Conservation (phyloP, 306 rosid species). For the Prunus dulcis region DNA sequence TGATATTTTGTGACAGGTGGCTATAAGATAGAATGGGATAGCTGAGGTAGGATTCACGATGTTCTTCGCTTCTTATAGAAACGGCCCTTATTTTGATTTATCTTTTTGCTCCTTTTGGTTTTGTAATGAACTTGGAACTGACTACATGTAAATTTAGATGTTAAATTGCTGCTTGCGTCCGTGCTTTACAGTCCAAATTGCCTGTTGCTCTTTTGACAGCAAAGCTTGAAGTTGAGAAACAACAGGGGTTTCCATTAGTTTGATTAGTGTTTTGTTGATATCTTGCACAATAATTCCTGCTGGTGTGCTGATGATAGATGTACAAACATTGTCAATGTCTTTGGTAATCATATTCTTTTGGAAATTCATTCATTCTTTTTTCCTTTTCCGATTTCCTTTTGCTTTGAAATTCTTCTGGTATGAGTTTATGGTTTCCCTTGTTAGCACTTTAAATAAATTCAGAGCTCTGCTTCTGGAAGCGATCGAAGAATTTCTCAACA, state of each 20-base stretch:
- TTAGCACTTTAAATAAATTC: no score
- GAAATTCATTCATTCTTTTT: background rate
- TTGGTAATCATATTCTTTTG: conserved; percentile 7
- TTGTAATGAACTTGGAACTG: conserved; percentile 59
- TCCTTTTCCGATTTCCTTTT: background rate
- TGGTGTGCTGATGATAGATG: conserved; percentile 9
- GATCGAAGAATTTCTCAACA: no score
- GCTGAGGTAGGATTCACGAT: conserved; percentile 71
- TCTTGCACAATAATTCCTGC: conserved; percentile 28
- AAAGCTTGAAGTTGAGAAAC: conserved; percentile 39
- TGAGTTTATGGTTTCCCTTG: background rate
- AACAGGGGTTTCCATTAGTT: conserved; percentile 38
- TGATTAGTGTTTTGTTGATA: conserved; percentile 23
- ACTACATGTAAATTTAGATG: conserved; percentile 74
- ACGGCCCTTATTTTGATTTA: conserved; percentile 37
- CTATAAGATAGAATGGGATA: conserved; percentile 46
- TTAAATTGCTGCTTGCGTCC: conserved; percentile 48
- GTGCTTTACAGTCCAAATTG: conserved; percentile 34
- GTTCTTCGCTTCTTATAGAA: conserved; percentile 41
- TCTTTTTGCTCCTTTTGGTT: conserved; percentile 29
- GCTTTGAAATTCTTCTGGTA: background rate
- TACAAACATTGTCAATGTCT: conserved; percentile 10
- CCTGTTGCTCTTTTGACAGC: conserved; percentile 34
- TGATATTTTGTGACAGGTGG: conserved; percentile 34
- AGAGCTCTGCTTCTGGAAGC: no score